These are phyloP conservation scores for Penicillium sp. DNA, from an alignment of 2,329 filamentous ascomycete genomes.

Conservation along the genomic window DNA sequence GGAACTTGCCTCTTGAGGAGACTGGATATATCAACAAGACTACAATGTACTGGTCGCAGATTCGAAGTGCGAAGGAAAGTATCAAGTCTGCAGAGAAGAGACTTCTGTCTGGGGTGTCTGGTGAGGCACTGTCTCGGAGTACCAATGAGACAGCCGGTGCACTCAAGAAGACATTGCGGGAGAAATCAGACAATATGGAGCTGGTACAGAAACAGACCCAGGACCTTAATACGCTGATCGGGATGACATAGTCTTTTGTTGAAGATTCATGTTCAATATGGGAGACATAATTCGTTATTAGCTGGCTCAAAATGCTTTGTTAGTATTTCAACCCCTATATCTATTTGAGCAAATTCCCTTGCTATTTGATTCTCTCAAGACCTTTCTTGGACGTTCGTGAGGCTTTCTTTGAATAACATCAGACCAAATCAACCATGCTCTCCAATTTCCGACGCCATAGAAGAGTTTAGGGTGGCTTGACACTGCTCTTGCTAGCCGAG, in stretches of 20 bases:
- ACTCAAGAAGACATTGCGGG: background rate
- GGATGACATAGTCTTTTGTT: background rate
- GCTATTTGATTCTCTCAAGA: no score
- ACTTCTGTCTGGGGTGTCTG: background rate
- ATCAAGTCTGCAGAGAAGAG: background rate
- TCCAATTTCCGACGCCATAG: no score
- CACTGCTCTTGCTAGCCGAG: no score
- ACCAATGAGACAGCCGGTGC: background rate
- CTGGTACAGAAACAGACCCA: background rate
- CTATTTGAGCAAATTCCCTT: background rate
- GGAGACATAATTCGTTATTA: background rate
- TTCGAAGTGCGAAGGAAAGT: slow-evolving; percentile 1
- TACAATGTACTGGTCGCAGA: slow-evolving; percentile 21
- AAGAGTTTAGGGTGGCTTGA: no score
- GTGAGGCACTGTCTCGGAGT: background rate
- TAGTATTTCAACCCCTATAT: background rate
- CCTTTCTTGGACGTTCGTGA: no score
- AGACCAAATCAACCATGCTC: no score
- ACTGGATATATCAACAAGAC: slow-evolving; percentile 22
- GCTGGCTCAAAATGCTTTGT: no score
- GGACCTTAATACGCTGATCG: slow-evolving; percentile 3
- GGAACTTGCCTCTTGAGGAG: slow-evolving; percentile 23
- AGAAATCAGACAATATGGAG: slow-evolving; percentile 4
- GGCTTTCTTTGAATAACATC: no score
- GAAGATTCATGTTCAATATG: background rate